These are phyloP conservation scores for Saksenaea vasiformis DNA, from an alignment of 371 early-diverging fungal genomes.

Conservation along the genomic window DNA sequence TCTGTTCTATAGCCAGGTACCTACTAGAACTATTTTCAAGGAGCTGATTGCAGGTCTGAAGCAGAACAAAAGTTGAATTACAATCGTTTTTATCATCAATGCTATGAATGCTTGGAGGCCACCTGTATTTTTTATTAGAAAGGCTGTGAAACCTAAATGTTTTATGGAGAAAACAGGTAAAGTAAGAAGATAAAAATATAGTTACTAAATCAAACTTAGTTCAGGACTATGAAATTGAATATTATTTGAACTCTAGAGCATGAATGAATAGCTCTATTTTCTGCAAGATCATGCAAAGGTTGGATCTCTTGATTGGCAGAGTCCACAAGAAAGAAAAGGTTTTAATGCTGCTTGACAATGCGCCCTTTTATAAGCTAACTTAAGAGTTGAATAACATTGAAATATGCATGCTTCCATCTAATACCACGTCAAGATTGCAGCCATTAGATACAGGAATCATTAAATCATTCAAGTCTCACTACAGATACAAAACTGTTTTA, in stretches of 20 bases:
- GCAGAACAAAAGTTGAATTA: slow-evolving; percentile 4
- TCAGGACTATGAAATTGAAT: not conserved
- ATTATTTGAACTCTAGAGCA: slow-evolving; percentile 5
- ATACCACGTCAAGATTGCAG: slow-evolving; percentile 20
- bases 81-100: slow-evolving; percentile 1
- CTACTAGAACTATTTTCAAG: slow-evolving; percentile 10
- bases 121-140: slow-evolving; percentile 3
- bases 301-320: slow-evolving; percentile 8
- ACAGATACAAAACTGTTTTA: too few species aligned
- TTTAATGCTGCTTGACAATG: slow-evolving; percentile 11
- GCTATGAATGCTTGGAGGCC: slow-evolving; percentile 4
- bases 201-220: too few species aligned
- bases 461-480: too few species aligned
- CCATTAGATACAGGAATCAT: slow-evolving; percentile 20
- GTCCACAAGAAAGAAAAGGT: slow-evolving; percentile 3
- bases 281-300: not conserved
- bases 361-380: not conserved
- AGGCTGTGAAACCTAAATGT: not conserved
- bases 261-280: slow-evolving; percentile 10
- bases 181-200: not conserved
- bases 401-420: slow-evolving; percentile 6
- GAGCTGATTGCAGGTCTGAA: slow-evolving; percentile 9
- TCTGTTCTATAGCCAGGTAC: slow-evolving; percentile 15
- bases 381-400: not conserved
- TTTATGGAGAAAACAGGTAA: slow-evolving; percentile 6